Base-by-base conservation (phyloP, 495 filamentous ascomycete genomes). In the Podospora australis region DNA sequence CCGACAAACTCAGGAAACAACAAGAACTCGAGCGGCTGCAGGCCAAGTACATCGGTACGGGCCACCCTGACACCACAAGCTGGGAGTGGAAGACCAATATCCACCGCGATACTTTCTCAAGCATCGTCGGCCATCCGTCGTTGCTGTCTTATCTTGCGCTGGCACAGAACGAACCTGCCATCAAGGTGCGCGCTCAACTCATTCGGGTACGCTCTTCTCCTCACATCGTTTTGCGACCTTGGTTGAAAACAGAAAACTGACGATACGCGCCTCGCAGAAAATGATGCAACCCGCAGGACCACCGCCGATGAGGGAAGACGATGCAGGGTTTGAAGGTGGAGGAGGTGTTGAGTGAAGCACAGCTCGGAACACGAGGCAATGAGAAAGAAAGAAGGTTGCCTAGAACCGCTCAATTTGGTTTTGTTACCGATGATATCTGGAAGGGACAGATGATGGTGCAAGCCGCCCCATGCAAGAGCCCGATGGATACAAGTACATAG, bases 11-110 rank as follows among this genome's bases (percentile, higher is more conserved):
- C 52, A 90, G 94, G 65, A 90, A 90, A 11, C 85, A 90, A 49
- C 94, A 97, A 68, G 92, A 97, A 62, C 91, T 99, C 58, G 94
- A 97, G 70, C 80, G 86, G 52, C 86, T 97, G 9, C 92, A 98
- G 69, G 79, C 88, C 57, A 89, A 90, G 41, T 94, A 92, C 72
- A 73, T 98, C 60, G 92, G 92, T 63, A 97, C 90, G 9, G 94
- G 94, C n/a, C 90, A 96, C 69, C 88, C 92, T 42, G 92, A 99
- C 71, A 97, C 94, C 7, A 96, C 92, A 13, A 90, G 86, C 61
- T 89, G 78, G 80, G 92, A 99, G 72, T 99, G 91, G 90, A 79
- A 82, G 41, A 85, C 83, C 24, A 99, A 99, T 67, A 84, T 92
- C 60, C 77, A 90, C 53, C 86, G 87, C 57, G 90, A 95, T 66